Evolutionary conservation across 768 basidiomycete species (phyloP).

Genomic region (Collybia nuda): DNA sequence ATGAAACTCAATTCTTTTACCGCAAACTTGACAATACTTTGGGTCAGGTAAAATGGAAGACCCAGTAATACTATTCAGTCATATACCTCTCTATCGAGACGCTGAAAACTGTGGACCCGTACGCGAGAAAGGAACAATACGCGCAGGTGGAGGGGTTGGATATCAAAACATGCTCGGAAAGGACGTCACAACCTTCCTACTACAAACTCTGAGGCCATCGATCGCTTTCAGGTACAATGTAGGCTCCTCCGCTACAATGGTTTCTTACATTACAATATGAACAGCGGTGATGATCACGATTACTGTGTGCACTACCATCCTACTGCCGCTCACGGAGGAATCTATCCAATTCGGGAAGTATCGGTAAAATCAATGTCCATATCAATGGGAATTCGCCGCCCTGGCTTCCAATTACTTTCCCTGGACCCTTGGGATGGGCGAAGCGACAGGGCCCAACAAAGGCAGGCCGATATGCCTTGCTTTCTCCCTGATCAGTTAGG

Average conservation of each 20-base stretch:
- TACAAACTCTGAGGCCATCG: constrained; percentile 62
- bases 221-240: constrained; percentile 69
- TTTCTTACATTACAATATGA: constrained; percentile 9
- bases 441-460: constrained; percentile 13
- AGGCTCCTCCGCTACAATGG: neutral
- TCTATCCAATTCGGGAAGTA: constrained; percentile 59
- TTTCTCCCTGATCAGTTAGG: constrained; percentile 81
- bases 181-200: constrained; percentile 62
- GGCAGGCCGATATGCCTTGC: constrained; percentile 63
- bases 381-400: constrained; percentile 80
- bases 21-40: neutral
- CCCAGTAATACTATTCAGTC: constrained; percentile 75
- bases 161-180: constrained; percentile 84
- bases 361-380: constrained; percentile 90
- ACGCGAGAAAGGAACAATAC: constrained; percentile 74
- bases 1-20: constrained; percentile 3
- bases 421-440: constrained; percentile 39
- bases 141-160: constrained; percentile 67
- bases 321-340: constrained; percentile 14
- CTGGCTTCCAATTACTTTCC: constrained; percentile 90
- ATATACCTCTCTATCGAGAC: constrained; percentile 85
- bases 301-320: constrained; percentile 74
- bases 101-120: constrained; percentile 73
- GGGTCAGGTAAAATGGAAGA: constrained; percentile 23
- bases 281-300: constrained; percentile 92